Percentiles rank a stretch among this genome's conserved stretches.
phyloP scores from a whole-genome alignment of 306 rosid species.

The Quercus aquifolioides region DNA sequence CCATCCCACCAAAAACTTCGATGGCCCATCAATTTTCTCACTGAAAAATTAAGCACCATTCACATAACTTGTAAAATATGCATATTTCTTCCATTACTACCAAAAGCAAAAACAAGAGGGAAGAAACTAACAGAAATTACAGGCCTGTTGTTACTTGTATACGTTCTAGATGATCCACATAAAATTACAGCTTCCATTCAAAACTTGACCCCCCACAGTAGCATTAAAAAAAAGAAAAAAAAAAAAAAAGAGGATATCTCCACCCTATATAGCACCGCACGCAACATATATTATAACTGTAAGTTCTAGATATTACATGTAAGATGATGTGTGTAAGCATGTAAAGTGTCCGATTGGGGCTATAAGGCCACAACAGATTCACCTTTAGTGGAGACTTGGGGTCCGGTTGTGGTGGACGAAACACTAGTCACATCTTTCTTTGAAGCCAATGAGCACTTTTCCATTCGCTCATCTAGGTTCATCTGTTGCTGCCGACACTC shows the following conservation, averaged over 20 bases:
- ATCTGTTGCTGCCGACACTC: slow-evolving; percentile 91
- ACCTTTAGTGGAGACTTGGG: slow-evolving; percentile 42
- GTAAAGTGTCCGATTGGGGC: not conserved
- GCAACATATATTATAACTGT: not conserved
- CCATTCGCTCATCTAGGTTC: slow-evolving; percentile 74
- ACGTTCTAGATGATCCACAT: not conserved
- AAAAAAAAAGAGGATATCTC: not conserved
- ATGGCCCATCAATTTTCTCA: slow-evolving; percentile 4
- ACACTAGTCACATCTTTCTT: slow-evolving; percentile 36
- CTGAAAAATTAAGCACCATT: not conserved
- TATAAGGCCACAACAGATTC: slow-evolving; percentile 59
- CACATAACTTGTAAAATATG: not conserved
- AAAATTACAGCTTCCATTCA: not conserved
- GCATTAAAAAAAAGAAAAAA: too few relatives aligned
- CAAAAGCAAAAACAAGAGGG: not conserved
- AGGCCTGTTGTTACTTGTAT: not conserved
- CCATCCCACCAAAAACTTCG: not conserved
- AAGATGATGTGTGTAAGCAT: not conserved
- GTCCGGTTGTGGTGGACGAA: slow-evolving; percentile 20
- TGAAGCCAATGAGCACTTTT: slow-evolving; percentile 50
- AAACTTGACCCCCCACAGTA: not conserved
- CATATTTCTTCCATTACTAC: slow-evolving; percentile 1
- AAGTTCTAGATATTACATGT: not conserved
- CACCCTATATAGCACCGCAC: not conserved
- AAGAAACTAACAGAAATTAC: not conserved